Conservation (phyloP, 202 grass and related monocot genomes). For the Brachypodium distachyon region DNA sequence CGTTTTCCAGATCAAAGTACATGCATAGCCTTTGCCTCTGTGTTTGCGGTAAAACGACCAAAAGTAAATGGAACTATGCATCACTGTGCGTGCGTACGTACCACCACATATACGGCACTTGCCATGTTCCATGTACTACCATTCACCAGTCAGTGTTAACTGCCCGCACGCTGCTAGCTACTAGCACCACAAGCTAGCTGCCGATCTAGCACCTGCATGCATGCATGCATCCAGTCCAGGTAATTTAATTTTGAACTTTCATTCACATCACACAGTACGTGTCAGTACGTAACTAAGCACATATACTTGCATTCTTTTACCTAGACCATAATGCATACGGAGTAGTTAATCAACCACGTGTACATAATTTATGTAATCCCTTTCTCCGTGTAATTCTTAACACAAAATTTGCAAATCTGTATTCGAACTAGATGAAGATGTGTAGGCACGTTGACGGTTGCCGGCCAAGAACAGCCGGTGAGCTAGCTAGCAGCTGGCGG, state of each 20-base stretch:
- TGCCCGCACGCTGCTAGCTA: background rate
- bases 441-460: too few species aligned
- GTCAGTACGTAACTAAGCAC: too few species aligned
- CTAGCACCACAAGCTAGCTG: background rate
- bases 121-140: background rate
- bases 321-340: too few species aligned
- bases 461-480: too few species aligned
- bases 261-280: background rate
- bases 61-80: conserved; percentile 14
- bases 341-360: too few species aligned
- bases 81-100: background rate
- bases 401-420: too few species aligned
- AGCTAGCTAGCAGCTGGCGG: too few species aligned
- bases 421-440: too few species aligned
- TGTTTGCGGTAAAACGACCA: background rate
- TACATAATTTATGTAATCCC: too few species aligned
- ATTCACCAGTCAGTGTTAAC: background rate
- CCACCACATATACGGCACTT: background rate
- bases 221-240: background rate
- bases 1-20: background rate
- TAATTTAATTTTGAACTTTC: background rate
- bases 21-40: background rate
- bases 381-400: too few species aligned
- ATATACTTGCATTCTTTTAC: too few species aligned
- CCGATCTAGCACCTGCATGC: background rate